Evolutionary conservation across 2,329 filamentous ascomycete species (phyloP).

Genomic region (Neonectria faginata): DNA sequence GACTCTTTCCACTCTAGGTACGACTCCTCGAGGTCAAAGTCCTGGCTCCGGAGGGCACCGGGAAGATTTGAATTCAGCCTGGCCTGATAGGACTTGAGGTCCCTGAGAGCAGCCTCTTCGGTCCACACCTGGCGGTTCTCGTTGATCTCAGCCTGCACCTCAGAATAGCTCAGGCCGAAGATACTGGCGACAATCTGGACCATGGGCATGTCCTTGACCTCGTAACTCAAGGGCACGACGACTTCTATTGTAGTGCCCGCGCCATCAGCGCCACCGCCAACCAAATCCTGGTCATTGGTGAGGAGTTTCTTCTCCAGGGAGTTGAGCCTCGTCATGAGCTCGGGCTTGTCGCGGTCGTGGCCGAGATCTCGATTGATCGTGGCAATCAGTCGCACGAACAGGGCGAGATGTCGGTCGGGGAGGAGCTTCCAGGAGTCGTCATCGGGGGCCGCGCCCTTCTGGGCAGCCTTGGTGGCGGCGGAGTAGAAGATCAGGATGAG

Average conservation of each 20-base stretch:
- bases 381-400: constrained; percentile 90
- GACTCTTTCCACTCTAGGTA: constrained; percentile 92
- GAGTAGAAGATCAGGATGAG: constrained; percentile 97
- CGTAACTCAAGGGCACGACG: constrained; percentile 84
- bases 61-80: constrained; percentile 84
- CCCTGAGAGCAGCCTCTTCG: constrained; percentile 87
- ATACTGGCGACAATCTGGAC: constrained; percentile 88
- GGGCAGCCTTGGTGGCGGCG: constrained; percentile 85
- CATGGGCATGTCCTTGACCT: constrained; percentile 96
- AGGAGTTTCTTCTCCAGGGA: constrained; percentile 94
- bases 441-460: constrained; percentile 78
- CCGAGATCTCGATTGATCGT: constrained; percentile 85
- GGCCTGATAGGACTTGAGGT: constrained; percentile 93
- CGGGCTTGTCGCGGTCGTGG: constrained; percentile 85
- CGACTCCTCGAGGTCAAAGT: constrained; percentile 90
- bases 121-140: constrained; percentile 86
- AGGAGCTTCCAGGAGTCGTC: constrained; percentile 93
- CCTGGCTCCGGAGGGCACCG: constrained; percentile 81
- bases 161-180: constrained; percentile 82
- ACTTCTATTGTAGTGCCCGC: constrained; percentile 76
- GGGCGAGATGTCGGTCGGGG: constrained; percentile 92
- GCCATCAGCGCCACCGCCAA: constrained; percentile 50
- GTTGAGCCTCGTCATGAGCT: constrained; percentile 81
- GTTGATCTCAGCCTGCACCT: constrained; percentile 90
- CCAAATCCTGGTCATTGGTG: constrained; percentile 90